Evolutionary conservation across 2,329 filamentous ascomycete genomes (phyloP).

Genomic region (Trichothecium roseum): DNA sequence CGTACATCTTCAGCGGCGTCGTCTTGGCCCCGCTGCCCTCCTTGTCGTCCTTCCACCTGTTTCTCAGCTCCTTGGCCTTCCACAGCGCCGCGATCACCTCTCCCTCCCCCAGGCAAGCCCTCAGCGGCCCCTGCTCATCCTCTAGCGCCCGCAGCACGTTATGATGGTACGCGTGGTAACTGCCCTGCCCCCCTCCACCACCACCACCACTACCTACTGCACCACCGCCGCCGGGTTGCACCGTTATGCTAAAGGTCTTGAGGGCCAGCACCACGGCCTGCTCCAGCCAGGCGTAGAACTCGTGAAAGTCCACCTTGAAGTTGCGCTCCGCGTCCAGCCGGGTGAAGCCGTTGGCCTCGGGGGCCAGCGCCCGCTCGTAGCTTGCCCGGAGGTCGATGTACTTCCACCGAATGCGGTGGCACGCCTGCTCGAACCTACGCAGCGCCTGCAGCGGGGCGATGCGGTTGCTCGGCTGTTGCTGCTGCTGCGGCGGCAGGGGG

Average conservation of each 20-base stretch:
- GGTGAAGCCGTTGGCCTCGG: conserved; percentile 21
- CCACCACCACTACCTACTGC: conserved; percentile 5
- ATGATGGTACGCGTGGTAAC: conserved; percentile 51
- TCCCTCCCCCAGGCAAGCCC: conserved; percentile 41
- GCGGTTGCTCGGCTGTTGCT: too few relatives aligned
- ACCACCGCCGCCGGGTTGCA: conserved; percentile 23
- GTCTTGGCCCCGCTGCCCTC: conserved; percentile 23
- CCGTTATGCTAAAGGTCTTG: conserved; percentile 48
- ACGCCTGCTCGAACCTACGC: conserved; percentile 48
- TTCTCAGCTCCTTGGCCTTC: conserved; percentile 59
- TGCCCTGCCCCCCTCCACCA: conserved; percentile 6
- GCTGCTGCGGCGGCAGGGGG: too few relatives aligned
- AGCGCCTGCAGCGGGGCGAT: conserved; percentile 32
- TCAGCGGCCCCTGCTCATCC: conserved; percentile 44
- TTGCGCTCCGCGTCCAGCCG: conserved; percentile 47
- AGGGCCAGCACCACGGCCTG: conserved; percentile 58
- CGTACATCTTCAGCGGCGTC: conserved; percentile 44
- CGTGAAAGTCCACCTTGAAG: conserved; percentile 71
- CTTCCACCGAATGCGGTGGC: conserved; percentile 53
- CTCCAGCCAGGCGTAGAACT: conserved; percentile 65
- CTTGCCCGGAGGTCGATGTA: conserved; percentile 46
- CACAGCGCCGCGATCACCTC: conserved; percentile 48
- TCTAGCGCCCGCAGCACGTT: conserved; percentile 57
- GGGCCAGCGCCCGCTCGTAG: conserved; percentile 41
- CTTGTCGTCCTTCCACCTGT: conserved; percentile 62